Conservation (phyloP, 768 basidiomycete genomes). For the Termitomyces sp. region DNA sequence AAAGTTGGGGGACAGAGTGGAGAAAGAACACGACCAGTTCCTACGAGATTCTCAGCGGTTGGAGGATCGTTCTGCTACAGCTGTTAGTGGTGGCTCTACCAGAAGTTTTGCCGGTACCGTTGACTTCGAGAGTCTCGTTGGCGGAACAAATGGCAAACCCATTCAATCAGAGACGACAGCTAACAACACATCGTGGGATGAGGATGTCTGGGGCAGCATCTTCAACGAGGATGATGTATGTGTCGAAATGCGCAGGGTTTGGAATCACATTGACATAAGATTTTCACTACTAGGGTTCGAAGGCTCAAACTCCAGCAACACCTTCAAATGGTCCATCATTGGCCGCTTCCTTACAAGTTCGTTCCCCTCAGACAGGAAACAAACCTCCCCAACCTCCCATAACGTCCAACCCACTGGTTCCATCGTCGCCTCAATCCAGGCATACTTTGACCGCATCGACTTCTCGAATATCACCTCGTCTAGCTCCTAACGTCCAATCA, state of each 20-base stretch:
- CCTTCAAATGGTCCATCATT: conserved; percentile 9
- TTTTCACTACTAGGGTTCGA: conserved; percentile 11
- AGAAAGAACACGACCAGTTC: conserved; percentile 90
- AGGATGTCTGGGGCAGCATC: conserved; percentile 85
- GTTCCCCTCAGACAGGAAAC: conserved; percentile 37
- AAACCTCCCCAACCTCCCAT: conserved; percentile 35
- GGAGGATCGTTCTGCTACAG: conserved; percentile 69
- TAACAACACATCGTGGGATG: conserved; percentile 61
- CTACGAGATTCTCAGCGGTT: conserved; percentile 89
- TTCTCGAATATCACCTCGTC: conserved; percentile 4
- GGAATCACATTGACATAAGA: background rate
- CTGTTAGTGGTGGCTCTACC: conserved; percentile 39
- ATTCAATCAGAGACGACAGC: conserved; percentile 45
- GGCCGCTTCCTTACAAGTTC: conserved; percentile 31
- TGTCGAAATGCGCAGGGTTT: background rate
- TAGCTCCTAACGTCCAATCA: conserved; percentile 11
- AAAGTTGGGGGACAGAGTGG: conserved; percentile 81
- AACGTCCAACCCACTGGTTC: conserved; percentile 22
- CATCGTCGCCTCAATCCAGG: conserved; percentile 10
- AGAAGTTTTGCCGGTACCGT: conserved; percentile 47
- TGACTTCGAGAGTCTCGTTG: conserved; percentile 88
- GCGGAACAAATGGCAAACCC: conserved; percentile 45
- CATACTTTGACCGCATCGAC: conserved; percentile 8
- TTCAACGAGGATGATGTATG: conserved; percentile 43
- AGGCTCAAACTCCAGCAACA: conserved; percentile 27